These are phyloP conservation scores for Stagonosporopsis vannaccii DNA, from an alignment of 2,329 filamentous ascomycete species.

Conservation along the genomic window DNA sequence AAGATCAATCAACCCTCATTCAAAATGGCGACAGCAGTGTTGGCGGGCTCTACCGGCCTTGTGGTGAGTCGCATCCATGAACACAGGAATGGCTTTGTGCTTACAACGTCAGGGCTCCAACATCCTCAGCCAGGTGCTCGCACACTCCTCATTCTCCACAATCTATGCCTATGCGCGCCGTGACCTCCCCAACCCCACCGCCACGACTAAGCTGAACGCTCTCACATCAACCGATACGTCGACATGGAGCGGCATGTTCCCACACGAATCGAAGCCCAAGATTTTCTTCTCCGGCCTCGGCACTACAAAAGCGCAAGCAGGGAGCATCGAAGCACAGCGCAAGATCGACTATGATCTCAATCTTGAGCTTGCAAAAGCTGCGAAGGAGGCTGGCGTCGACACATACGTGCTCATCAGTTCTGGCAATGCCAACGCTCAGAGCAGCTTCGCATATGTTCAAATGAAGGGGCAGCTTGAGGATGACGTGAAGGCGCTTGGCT, in stretches of 20 bases:
- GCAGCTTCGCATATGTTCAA: slow-evolving; percentile 63
- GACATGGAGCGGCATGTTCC: slow-evolving; percentile 69
- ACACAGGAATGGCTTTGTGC: background rate
- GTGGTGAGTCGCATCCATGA: slow-evolving; percentile 48
- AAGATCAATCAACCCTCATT: background rate
- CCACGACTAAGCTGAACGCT: slow-evolving; percentile 69
- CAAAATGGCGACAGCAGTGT: slow-evolving; percentile 58
- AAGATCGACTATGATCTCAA: slow-evolving; percentile 91
- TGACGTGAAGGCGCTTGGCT: slow-evolving; percentile 71
- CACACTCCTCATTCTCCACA: slow-evolving; percentile 59
- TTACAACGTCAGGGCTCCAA: slow-evolving; percentile 67
- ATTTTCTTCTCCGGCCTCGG: slow-evolving; percentile 81
- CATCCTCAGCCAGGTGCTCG: slow-evolving; percentile 72
- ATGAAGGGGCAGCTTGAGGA: slow-evolving; percentile 94
- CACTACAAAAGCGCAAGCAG: slow-evolving; percentile 78
- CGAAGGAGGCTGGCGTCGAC: slow-evolving; percentile 73
- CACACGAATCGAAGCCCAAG: slow-evolving; percentile 66
- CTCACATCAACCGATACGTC: slow-evolving; percentile 70
- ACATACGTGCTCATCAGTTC: slow-evolving; percentile 81
- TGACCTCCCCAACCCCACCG: slow-evolving; percentile 59
- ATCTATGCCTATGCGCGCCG: slow-evolving; percentile 73
- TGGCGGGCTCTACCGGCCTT: slow-evolving; percentile 72
- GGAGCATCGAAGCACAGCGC: slow-evolving; percentile 79
- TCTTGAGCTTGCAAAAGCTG: slow-evolving; percentile 76
- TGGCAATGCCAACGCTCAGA: slow-evolving; percentile 57